Conservation (phyloP, 176 grass and related monocot genomes). For the Pharus latifolius region DNA sequence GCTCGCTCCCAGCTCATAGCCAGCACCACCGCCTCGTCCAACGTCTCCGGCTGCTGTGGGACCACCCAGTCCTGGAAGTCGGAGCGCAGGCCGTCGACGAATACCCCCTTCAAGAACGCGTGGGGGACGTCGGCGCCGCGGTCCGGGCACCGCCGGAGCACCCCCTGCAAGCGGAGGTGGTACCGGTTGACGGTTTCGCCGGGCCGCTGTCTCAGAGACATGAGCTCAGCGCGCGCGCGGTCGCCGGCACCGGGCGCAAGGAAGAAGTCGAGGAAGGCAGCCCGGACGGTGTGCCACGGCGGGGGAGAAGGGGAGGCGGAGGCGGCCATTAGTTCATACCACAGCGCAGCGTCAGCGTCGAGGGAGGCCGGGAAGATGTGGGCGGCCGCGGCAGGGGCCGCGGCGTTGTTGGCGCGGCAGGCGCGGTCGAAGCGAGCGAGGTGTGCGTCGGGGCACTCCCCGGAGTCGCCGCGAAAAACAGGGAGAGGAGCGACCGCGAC, state of each 20-base stretch:
- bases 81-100: slow-evolving; percentile 39
- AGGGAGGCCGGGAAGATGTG: slow-evolving; percentile 59
- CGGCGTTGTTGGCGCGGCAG: slow-evolving; percentile 36
- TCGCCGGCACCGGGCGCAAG: slow-evolving; percentile 24
- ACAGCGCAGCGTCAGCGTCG: slow-evolving; percentile 50
- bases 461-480: slow-evolving; percentile 50
- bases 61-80: slow-evolving; percentile 47
- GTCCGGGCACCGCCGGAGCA: slow-evolving; percentile 27
- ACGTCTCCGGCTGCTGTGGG: slow-evolving; percentile 20
- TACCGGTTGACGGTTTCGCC: slow-evolving; percentile 35
- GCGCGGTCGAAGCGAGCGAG: slow-evolving; percentile 45
- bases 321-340: slow-evolving; percentile 20
- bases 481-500: slow-evolving; percentile 23
- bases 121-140: slow-evolving; percentile 17
- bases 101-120: slow-evolving; percentile 20
- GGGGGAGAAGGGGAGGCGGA: neutral
- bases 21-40: slow-evolving; percentile 44
- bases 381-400: slow-evolving; percentile 5
- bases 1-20: slow-evolving; percentile 45
- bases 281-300: slow-evolving; percentile 32
- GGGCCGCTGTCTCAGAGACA: slow-evolving; percentile 25
- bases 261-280: slow-evolving; percentile 54
- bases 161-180: slow-evolving; percentile 50
- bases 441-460: slow-evolving; percentile 49
- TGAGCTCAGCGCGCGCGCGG: slow-evolving; percentile 34